A percentile compares a stretch with the other conserved stretches of the same genome.
Evolutionary conservation across 202 grass and related monocot species (phyloP).

Genomic region (Digitaria exilis): DNA sequence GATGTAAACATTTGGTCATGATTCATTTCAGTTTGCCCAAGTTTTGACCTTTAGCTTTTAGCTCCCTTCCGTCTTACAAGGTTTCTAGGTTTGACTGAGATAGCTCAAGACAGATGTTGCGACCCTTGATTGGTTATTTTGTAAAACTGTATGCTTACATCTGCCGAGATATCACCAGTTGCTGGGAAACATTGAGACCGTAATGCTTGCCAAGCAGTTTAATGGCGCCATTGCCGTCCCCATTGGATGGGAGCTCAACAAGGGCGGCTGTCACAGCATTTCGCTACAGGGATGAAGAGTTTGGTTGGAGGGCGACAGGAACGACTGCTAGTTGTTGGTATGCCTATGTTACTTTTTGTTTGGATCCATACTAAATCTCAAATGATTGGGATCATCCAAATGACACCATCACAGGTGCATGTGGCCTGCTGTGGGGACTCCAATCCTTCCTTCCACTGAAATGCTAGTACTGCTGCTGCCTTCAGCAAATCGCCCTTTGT

Average conservation of each 20-base stretch:
- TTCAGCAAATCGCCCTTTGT: slow-evolving; percentile 29
- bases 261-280: slow-evolving; percentile 39
- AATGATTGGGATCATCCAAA: slow-evolving; percentile 63
- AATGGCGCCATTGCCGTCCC: neutral
- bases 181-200: slow-evolving; percentile 27
- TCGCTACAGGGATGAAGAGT: slow-evolving; percentile 39
- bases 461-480: neutral
- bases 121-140: neutral
- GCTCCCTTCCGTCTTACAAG: no score
- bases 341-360: slow-evolving; percentile 39
- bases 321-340: slow-evolving; percentile 45
- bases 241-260: slow-evolving; percentile 1
- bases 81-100: no score
- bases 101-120: neutral
- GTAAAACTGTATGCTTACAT: neutral
- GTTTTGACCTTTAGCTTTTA: neutral
- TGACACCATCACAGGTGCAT: slow-evolving; percentile 56
- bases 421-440: slow-evolving; percentile 51
- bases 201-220: neutral
- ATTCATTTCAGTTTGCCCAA: neutral
- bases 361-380: slow-evolving; percentile 55
- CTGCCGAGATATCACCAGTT: neutral
- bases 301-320: slow-evolving; percentile 62
- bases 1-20: neutral
- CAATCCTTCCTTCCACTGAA: neutral